A percentile compares a stretch with the other conserved stretches of the same genome.
phyloP scores from a whole-genome alignment of 495 filamentous ascomycete genomes.

The Penicillium subrubescens region DNA sequence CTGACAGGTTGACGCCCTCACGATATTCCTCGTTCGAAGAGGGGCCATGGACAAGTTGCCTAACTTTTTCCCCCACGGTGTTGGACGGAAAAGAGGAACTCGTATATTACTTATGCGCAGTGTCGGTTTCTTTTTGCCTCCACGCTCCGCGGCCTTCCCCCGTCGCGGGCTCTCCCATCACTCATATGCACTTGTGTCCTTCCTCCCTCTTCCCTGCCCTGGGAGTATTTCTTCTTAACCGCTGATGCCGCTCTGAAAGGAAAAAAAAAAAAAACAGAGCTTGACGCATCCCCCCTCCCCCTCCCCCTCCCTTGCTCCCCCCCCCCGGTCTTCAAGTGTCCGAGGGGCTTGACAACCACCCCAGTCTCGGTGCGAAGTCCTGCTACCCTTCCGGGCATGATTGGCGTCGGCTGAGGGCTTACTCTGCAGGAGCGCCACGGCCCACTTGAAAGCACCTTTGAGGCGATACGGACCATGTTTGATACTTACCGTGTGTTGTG shows the following conservation, averaged over 20 bases:
- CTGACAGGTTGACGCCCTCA: background rate
- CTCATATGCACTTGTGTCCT: constrained; percentile 16
- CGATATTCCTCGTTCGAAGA: background rate
- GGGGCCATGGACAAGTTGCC: background rate
- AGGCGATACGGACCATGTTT: background rate
- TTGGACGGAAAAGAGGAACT: background rate
- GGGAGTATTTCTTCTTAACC: constrained; percentile 17
- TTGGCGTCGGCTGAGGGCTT: background rate
- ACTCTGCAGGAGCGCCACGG: constrained; percentile 9
- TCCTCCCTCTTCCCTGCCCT: background rate
- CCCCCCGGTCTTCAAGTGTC: background rate
- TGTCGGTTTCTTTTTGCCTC: constrained; percentile 19
- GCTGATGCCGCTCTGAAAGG: constrained; percentile 25
- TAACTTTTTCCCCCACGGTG: background rate
- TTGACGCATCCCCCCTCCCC: background rate
- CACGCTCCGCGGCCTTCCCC: constrained; percentile 11
- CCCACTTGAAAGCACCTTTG: background rate
- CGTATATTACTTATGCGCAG: constrained; percentile 17
- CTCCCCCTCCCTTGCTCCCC: background rate
- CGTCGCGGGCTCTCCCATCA: background rate
- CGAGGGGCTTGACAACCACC: background rate
- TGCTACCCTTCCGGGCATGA: background rate
- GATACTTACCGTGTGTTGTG: background rate
- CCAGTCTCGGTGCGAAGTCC: background rate
- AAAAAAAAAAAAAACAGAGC: constrained; percentile 4